phyloP scores from a whole-genome alignment of 306 rosid genomes.

The Quercus berberidifolia region DNA sequence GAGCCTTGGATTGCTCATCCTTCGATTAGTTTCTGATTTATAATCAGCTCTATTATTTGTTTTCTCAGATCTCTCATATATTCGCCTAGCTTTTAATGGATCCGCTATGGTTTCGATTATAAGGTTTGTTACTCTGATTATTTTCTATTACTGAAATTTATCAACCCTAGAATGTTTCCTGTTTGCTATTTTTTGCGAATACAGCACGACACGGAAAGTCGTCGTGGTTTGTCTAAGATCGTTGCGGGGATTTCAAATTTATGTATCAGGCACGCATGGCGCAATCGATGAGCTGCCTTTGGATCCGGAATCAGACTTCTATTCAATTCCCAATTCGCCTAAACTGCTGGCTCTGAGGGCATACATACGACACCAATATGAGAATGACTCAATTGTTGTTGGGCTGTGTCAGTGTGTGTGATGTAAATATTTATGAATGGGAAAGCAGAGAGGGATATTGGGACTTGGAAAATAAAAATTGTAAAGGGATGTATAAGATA shows the following conservation, averaged over 20 bases:
- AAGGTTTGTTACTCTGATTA: not conserved
- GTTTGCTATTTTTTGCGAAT: no score
- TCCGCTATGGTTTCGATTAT: not conserved
- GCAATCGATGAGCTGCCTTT: not conserved
- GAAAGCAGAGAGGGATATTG: not conserved
- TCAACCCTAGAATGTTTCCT: no score
- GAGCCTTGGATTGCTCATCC: not conserved
- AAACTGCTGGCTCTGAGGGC: not conserved
- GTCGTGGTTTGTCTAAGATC: not conserved
- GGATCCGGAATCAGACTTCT: not conserved
- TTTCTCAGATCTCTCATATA: not conserved
- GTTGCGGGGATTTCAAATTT: not conserved
- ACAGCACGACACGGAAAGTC: not conserved
- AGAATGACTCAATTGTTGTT: not conserved
- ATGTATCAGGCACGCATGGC: not conserved
- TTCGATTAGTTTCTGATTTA: not conserved
- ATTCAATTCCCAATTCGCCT: no score
- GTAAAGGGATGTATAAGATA: conserved; percentile 48
- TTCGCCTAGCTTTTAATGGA: not conserved
- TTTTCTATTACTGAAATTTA: not conserved
- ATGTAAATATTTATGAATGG: not conserved
- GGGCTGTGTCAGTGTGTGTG: not conserved
- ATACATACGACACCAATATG: not conserved
- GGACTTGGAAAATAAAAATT: not conserved
- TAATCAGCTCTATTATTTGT: not conserved